Conservation (phyloP, 208 protist species). For the Lotmaria passim region DNA sequence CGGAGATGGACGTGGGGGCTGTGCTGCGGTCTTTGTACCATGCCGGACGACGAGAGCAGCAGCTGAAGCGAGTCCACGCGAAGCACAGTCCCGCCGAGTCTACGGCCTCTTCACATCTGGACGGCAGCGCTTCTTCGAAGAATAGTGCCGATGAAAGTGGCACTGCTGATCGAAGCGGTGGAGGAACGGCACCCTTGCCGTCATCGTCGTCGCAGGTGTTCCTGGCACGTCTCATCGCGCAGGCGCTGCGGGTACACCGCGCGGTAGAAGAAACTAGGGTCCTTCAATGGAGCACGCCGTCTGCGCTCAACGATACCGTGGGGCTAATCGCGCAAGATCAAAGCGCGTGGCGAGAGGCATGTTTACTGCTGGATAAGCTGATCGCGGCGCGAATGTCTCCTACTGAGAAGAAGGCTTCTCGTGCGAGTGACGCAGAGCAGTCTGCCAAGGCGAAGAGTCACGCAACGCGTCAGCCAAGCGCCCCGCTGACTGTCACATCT, state of each 20-base stretch:
- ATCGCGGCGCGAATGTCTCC: background rate
- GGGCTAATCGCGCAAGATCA: constrained; percentile 42
- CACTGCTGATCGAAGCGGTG: too few relatives aligned
- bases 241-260: constrained; percentile 24
- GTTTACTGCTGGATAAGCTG: constrained; percentile 48
- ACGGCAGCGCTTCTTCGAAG: too few relatives aligned
- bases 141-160: too few relatives aligned
- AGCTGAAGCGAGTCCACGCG: background rate
- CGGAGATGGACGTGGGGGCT: constrained; percentile 63
- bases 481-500: background rate
- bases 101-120: too few relatives aligned
- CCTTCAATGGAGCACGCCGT: constrained; percentile 46
- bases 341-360: constrained; percentile 50
- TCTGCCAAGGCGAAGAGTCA: background rate
- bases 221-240: constrained; percentile 21
- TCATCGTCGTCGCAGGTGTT: constrained; percentile 1
- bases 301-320: constrained; percentile 67
- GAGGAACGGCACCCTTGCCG: too few relatives aligned
- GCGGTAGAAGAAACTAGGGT: constrained; percentile 15
- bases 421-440: background rate
- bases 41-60: constrained; percentile 17
- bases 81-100: too few relatives aligned
- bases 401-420: background rate
- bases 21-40: constrained; percentile 57
- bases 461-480: background rate